Base-by-base conservation (phyloP, 2,329 filamentous ascomycete species). In the Trichophyton rubrum region DNA sequence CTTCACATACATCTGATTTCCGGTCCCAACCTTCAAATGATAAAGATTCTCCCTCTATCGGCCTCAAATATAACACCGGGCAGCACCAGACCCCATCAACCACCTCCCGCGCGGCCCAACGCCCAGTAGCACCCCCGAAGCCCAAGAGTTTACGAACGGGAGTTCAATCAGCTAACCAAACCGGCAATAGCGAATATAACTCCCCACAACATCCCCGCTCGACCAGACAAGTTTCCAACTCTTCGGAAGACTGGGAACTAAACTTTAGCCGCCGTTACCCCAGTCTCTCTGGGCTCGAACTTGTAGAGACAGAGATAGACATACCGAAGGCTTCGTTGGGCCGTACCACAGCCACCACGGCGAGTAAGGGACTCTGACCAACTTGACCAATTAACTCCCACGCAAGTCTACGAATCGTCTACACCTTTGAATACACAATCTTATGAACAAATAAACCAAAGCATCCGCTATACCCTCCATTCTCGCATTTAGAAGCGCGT, bases 251-350 rank as follows among this genome's bases (percentile, higher is more conserved):
- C 61, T 83, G 80, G 78, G 82, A 86, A 64, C 74, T 75, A 22
- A 81, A 89, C 69, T 96, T 97, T 71, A 86, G 85, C 63, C 90
- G 90, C 73, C 80, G 90, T 62, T 96, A 90, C 73, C 92, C 92
- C 0, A 95, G 88, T 70, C 76, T 97, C 62, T 86, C 85, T 60
- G 83, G 89, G 8, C 82, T 96, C 66, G 91, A 96, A 76, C 88
- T 92, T 85, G 87, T 90, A n/a, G 88, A 93, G 75, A 83, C 85
- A 62, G 87, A 82, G 66, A 78, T 80, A 57, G 74, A 75, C 62
- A 61, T 60, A 56, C 71, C 70, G 55, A 74, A 72, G 58, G 64
- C 71, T 47, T 65, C 71, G 27, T 68, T 69, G 62, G 61, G 77
- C 59, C 69, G 74, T 61, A 77, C 74, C 9, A 59, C 38, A n/a